Base-by-base conservation (phyloP, 2,329 filamentous ascomycete species). In the Pseudogymnoascus sp. region DNA sequence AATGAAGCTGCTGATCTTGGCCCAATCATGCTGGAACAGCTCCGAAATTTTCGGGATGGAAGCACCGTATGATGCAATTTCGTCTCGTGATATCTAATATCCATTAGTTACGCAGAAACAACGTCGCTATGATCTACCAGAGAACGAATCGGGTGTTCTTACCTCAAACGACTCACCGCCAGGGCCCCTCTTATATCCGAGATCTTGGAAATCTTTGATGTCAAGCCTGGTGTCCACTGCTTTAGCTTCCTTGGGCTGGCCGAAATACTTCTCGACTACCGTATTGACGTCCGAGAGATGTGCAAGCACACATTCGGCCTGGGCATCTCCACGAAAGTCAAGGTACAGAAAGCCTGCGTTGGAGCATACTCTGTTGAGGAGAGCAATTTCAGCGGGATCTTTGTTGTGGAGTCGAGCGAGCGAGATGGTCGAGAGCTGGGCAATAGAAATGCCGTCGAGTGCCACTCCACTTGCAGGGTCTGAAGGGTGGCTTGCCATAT, bases 81-180 rank as follows among this genome's bases (percentile, higher is more conserved):
- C 65, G 31, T 67, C 62, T 33, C 64, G 63, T 8, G 64, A 65
- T 27, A 67, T 61, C 64, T 67, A 59, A 59, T 55, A 5, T 40
- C 29, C 27, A 55, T 55, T 37, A 27, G 40, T 60, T 60, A 37
- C 62, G 62, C 58, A 62, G 35, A n/a, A 35, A 21, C 8, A n/a
- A 48, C n/a, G n/a, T 45, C 21, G 29, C 18, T 18, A 8, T 25
- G 10, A 55, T 55, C 27, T 7, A 33, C 48, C n/a, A 18, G n/a
- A 18, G 4, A 15, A 60, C 37, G 5, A 61, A 10, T 61, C 25
- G 8, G 60, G 58, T 21, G 4, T 48, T 52, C 42, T 40, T 60
- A 66, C 65, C 59, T 67, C 65, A 59, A 66, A 66, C 8, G 61
- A 62, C 25, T 67, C 64, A 15, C 60, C 63, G 21, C 64, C 63